Conservation (phyloP, 164 flowering plant genomes). For the Amborella trichopoda region DNA sequence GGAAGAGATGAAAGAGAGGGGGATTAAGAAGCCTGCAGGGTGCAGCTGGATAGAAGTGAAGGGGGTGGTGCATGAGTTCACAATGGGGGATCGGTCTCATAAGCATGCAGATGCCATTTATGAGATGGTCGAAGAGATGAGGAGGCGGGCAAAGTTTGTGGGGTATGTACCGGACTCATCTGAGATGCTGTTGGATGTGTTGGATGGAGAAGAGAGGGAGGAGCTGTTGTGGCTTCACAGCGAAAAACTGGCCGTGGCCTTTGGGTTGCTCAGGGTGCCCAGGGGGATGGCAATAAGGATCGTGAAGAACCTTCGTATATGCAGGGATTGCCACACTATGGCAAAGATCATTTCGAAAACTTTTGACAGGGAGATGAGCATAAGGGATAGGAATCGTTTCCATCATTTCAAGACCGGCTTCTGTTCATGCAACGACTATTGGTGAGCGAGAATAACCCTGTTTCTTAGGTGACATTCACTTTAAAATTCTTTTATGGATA, state of each 20-base stretch:
- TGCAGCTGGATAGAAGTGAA: conserved; percentile 37
- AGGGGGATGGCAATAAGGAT: background rate
- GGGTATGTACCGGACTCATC: conserved; percentile 10
- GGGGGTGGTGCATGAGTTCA: conserved; percentile 26
- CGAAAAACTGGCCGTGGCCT: conserved; percentile 5
- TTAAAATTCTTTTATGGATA: no score
- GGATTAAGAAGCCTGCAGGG: conserved; percentile 34
- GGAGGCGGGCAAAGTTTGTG: conserved; percentile 14
- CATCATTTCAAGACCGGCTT: conserved; percentile 5
- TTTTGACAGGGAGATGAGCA: conserved; percentile 1
- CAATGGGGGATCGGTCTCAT: conserved; percentile 26
- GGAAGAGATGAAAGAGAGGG: conserved; percentile 22
- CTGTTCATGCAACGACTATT: conserved; percentile 6
- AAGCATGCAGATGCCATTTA: conserved; percentile 15
- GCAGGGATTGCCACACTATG: conserved; percentile 4
- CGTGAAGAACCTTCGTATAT: conserved; percentile 4
- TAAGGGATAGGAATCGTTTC: conserved; percentile 7
- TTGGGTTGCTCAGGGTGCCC: conserved; percentile 1
- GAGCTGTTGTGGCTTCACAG: background rate
- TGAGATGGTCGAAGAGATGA: conserved; percentile 18
- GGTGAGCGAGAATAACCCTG: background rate
- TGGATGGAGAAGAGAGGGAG: conserved; percentile 5
- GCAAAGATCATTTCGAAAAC: conserved; percentile 1
- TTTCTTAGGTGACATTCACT: no score
- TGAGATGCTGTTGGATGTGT: conserved; percentile 2